Evolutionary conservation across 768 basidiomycete genomes (phyloP).

Genomic region (Tricholoma hemisulphureum): DNA sequence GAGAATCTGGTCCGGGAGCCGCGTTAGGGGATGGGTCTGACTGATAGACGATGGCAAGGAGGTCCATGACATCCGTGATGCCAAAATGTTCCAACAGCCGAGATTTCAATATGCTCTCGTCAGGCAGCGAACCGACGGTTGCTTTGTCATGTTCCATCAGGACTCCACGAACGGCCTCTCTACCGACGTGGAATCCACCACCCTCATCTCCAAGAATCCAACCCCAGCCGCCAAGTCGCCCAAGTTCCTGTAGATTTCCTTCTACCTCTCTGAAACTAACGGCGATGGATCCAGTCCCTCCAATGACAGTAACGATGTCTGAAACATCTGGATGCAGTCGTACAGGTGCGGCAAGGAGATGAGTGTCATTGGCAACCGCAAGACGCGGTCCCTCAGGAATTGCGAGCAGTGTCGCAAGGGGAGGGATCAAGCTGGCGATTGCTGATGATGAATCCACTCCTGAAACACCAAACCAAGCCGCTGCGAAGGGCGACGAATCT

Average conservation of each 20-base stretch:
- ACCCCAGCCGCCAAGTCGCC: constrained; percentile 77
- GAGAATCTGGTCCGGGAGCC: constrained; percentile 19
- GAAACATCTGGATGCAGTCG: constrained; percentile 55
- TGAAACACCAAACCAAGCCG: constrained; percentile 82
- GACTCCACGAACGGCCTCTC: constrained; percentile 71
- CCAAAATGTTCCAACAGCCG: constrained; percentile 56
- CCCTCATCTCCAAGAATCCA: constrained; percentile 87
- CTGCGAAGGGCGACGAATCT: constrained; percentile 44
- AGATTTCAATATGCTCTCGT: constrained; percentile 40
- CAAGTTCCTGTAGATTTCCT: constrained; percentile 55
- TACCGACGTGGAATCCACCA: constrained; percentile 76
- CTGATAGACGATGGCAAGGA: constrained; percentile 62
- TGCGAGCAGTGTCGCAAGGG: constrained; percentile 55
- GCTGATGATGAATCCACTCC: constrained; percentile 76
- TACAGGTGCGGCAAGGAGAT: constrained; percentile 80
- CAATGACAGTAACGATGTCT: constrained; percentile 70
- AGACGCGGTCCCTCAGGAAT: constrained; percentile 57
- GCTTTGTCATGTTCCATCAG: constrained; percentile 53
- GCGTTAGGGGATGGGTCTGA: constrained; percentile 47
- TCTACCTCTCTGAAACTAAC: constrained; percentile 56
- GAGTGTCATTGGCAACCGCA: constrained; percentile 76
- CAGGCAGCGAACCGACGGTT: constrained; percentile 35
- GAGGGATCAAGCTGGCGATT: constrained; percentile 50
- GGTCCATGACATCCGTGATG: constrained; percentile 55
- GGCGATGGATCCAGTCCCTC: constrained; percentile 79